Base-by-base conservation (phyloP, 2,329 filamentous ascomycete genomes). In the Botrytis elliptica region DNA sequence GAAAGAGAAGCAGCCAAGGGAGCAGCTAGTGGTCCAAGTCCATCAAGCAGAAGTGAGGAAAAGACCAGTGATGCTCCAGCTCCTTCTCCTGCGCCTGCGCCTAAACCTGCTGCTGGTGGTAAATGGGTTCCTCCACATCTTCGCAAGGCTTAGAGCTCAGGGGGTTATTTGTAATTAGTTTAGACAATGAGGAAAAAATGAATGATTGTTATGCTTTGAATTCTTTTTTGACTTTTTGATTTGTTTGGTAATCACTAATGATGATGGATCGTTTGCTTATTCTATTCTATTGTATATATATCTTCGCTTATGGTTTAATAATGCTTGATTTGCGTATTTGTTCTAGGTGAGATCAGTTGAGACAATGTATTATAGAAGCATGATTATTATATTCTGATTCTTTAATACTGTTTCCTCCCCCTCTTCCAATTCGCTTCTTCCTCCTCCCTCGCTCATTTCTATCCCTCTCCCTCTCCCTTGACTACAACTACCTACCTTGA, bases 1-100 rank as follows among this genome's bases (percentile, higher is more conserved):
- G 89, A 91, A 29, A 85, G 88, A 70, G 82, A 88, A 80, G 86
- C 86, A 44, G 85, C 85, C 69, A 89, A 85, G 82, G 78, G 79
- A 33, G 74, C 79, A 69, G 76, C 80, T 71, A 81, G 36, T 42
- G 60, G 60, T 18, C 33, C 36, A 63, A 63, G 60, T n/a, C n/a
- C 60, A 42, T n/a, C 36, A 63, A 42, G 60, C 60, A 63, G 12
- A 63, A 40, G 38, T 3, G 14, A 63, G 22, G 38, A 63, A 40
- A 63, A 40, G 38, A n/a, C 22, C n/a, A 18, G 25, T 63, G 36
- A 63, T 63, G 25, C 59, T 25, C 49, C 49, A 7, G 52, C 52
- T 29, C 52, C 52, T n/a, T 16, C 49, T 29, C 52, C 52, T 33
- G 52, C 52, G n/a, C 52, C n/a, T 57, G 52, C 52, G n/a, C 52